A percentile compares a stretch with the other conserved stretches of the same genome.
Conservation (phyloP, 768 basidiomycete species). For the Saitozyma podzolica region DNA sequence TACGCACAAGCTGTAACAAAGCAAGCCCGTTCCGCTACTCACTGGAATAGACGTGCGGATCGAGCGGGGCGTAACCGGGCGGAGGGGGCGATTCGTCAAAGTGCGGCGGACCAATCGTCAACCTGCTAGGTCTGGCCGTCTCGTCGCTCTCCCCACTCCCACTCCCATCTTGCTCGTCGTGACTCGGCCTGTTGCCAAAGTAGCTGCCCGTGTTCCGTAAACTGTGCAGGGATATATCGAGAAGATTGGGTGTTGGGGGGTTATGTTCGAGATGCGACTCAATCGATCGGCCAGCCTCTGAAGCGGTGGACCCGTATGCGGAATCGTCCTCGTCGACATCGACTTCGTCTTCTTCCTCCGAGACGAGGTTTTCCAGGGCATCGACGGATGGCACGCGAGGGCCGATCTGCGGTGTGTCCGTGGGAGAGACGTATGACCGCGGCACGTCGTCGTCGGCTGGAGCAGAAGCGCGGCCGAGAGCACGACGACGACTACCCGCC, state of each 20-base stretch:
- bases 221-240: constrained; percentile 56
- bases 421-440: constrained; percentile 28
- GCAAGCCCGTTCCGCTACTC: not conserved
- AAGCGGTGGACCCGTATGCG: constrained; percentile 10
- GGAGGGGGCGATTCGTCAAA: constrained; percentile 40
- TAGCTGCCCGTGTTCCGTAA: constrained; percentile 15
- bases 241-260: constrained; percentile 56
- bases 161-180: constrained; percentile 21
- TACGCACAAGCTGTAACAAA: too few relatives aligned
- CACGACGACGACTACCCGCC: constrained; percentile 29
- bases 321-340: constrained; percentile 6
- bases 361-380: constrained; percentile 19
- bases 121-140: constrained; percentile 28
- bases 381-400: constrained; percentile 25
- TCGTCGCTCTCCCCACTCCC: constrained; percentile 39
- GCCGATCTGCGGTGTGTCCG: constrained; percentile 28
- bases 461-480: constrained; percentile 13
- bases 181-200: constrained; percentile 6
- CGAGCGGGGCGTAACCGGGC: constrained; percentile 49
- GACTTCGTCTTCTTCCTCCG: constrained; percentile 23
- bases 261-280: constrained; percentile 50
- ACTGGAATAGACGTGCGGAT: constrained; percentile 46
- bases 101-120: constrained; percentile 8
- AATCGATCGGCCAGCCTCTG: constrained; percentile 4
- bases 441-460: constrained; percentile 3